phyloP scores from a whole-genome alignment of 495 filamentous ascomycete genomes.

The Trichoderma orchidacearum region DNA sequence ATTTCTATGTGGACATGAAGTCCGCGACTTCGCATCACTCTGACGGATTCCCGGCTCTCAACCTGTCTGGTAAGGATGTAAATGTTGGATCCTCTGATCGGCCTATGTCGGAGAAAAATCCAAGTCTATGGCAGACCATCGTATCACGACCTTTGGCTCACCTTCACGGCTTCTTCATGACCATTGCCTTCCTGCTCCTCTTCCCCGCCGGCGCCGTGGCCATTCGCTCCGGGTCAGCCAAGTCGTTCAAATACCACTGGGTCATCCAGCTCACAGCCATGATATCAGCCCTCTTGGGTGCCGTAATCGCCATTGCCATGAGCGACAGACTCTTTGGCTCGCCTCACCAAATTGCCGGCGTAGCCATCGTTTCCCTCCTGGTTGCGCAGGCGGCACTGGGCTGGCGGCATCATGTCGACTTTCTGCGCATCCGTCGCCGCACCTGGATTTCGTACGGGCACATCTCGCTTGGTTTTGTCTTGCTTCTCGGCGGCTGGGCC shows the following conservation, averaged over 20 bases:
- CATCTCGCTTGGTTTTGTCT: constrained; percentile 12
- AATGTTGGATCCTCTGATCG: not conserved
- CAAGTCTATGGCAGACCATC: not conserved
- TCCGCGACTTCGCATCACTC: constrained; percentile 4
- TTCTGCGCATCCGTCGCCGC: constrained; percentile 9
- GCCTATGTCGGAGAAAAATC: not conserved
- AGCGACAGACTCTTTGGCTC: constrained; percentile 9
- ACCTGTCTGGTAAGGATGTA: not conserved
- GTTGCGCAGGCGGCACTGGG: constrained; percentile 12
- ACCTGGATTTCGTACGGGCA: constrained; percentile 15
- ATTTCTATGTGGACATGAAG: constrained; percentile 12
- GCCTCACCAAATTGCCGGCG: constrained; percentile 4
- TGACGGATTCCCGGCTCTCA: not conserved
- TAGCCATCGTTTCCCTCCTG: constrained; percentile 4
- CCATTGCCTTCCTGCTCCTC: constrained; percentile 7
- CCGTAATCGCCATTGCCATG: constrained; percentile 7
- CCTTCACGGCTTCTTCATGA: constrained; percentile 12
- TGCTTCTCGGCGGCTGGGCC: constrained; percentile 9
- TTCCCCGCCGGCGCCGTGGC: constrained; percentile 11
- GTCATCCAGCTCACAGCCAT: constrained; percentile 9
- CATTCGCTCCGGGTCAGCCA: constrained; percentile 5
- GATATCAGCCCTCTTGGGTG: constrained; percentile 6
- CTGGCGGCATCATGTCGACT: constrained; percentile 17
- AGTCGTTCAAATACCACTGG: constrained; percentile 15
- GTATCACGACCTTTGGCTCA: constrained; percentile 5